Evolutionary conservation across 139 green algal genomes (phyloP), one percentile per base, ranked within the genome.

Genomic region (Coelastrella sp.): DNA sequence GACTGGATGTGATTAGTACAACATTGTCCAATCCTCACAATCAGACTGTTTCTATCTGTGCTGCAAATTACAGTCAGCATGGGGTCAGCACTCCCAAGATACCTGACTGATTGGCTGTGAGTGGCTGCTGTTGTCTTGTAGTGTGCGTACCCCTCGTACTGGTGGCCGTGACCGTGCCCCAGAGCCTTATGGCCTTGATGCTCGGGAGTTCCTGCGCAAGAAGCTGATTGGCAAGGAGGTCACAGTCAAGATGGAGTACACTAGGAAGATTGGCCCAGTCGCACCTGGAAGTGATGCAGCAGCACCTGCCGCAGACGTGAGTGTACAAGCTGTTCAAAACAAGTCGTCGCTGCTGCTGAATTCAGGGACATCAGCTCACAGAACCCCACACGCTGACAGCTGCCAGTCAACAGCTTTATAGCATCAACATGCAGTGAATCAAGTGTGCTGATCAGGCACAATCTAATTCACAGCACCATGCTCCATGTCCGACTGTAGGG

Each of bases 201-300:
- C 95, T 48, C 97, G 97, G 82, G 88, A 99, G 87, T 98, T 95
- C 71, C 90, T 99, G 67, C 92, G 97, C 69, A 95, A 96, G 81
- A 93, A 95, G 63, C 83, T 90, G 27, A 96, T 99, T 53, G 97
- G 97, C 53, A 93, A 98, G 93, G 94, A 96, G 85, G 95, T 98
- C 34, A 80, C 84, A 0, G 95, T 99, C 2, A 93, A 88, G 75
- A 96, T 98, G 93, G 97, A 99, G 88, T 99, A 98, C 94, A 97
- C 84, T 2, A 92, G 96, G 53, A 98, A 97, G 89, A 92, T 98
- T 15, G 79, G 73, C 45, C 25, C 51, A 40, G 48, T 71, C 72
- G 17, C 79, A 75, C 21, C 83, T 51, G 30, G 53, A 59, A 37
- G 45, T 66, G 72, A 53, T 19, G 71, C 25, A 37, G 41, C 45